Evolutionary conservation across 306 rosid genomes (phyloP).

Genomic region (Castanospermum australe): DNA sequence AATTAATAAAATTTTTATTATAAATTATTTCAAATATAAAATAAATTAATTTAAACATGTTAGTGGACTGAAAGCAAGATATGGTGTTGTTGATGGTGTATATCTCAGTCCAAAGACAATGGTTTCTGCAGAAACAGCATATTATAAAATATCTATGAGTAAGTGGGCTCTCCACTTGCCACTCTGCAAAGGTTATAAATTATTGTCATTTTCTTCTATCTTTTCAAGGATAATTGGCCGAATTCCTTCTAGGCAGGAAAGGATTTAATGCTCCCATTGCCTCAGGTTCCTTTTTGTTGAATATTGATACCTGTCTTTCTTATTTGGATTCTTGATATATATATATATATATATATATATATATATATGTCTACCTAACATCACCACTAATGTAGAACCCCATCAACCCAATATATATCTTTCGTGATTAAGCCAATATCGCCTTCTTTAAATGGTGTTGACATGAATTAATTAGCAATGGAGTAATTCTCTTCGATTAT

Average conservation of each 20-base stretch:
- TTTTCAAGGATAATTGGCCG: constrained; percentile 10
- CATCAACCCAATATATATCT: constrained; percentile 9
- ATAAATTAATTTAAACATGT: too few relatives aligned
- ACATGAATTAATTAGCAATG: too few relatives aligned
- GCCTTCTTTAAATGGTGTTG: neutral
- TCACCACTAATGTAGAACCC: constrained; percentile 26
- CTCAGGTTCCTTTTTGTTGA: neutral
- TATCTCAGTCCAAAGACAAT: neutral
- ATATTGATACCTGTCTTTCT: neutral
- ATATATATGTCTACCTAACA: constrained; percentile 27
- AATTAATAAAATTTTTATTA: too few relatives aligned
- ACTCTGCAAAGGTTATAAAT: neutral
- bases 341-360: too few relatives aligned
- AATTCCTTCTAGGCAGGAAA: neutral
- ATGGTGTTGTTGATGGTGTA: too few relatives aligned
- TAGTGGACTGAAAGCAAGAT: too few relatives aligned
- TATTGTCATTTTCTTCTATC: constrained; percentile 7
- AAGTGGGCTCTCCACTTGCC: constrained; percentile 36
- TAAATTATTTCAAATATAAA: too few relatives aligned
- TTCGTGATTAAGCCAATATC: neutral
- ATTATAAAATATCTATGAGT: neutral
- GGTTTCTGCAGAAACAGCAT: neutral
- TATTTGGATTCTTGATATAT: neutral
- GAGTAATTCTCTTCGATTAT: too few relatives aligned
- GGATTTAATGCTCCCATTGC: neutral